A percentile compares a stretch with the other conserved stretches of the same genome.
phyloP scores from a whole-genome alignment of 2,329 filamentous ascomycete species.

The Purpureocillium takamizusanense region DNA sequence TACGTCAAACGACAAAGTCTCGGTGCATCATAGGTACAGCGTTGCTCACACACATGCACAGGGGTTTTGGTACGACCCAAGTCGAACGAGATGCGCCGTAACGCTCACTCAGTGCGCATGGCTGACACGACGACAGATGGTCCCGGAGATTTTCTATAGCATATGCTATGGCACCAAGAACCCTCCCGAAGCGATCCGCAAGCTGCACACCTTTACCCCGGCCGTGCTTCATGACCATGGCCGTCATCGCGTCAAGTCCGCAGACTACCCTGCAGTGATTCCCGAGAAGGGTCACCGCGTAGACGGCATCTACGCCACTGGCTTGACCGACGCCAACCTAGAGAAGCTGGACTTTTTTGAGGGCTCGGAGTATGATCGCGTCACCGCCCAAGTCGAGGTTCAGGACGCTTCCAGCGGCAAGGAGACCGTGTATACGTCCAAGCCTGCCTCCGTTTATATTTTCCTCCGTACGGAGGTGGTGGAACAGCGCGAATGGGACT shows the following conservation, averaged over 20 bases:
- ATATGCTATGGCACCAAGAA: slow-evolving; percentile 60
- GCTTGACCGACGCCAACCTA: slow-evolving; percentile 70
- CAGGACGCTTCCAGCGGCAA: slow-evolving; percentile 29
- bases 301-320: slow-evolving; percentile 67
- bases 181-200: slow-evolving; percentile 36
- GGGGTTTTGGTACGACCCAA: slow-evolving; percentile 24
- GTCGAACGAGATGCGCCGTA: background rate
- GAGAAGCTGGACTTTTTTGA: slow-evolving; percentile 74
- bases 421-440: slow-evolving; percentile 33
- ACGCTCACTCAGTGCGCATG: too few relatives aligned
- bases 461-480: slow-evolving; percentile 44
- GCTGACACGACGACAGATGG: slow-evolving; percentile 52
- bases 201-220: slow-evolving; percentile 57
- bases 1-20: slow-evolving; percentile 14
- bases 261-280: slow-evolving; percentile 77
- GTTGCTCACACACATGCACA: slow-evolving; percentile 7
- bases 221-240: slow-evolving; percentile 68
- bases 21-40: background rate
- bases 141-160: slow-evolving; percentile 74
- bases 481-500: slow-evolving; percentile 79
- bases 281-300: slow-evolving; percentile 48
- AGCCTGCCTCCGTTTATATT: slow-evolving; percentile 55
- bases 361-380: slow-evolving; percentile 60
- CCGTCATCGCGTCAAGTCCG: slow-evolving; percentile 57
- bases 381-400: slow-evolving; percentile 44